Conservation (phyloP, 805 yeast genomes). For the Kodamaea neixiangensis region DNA sequence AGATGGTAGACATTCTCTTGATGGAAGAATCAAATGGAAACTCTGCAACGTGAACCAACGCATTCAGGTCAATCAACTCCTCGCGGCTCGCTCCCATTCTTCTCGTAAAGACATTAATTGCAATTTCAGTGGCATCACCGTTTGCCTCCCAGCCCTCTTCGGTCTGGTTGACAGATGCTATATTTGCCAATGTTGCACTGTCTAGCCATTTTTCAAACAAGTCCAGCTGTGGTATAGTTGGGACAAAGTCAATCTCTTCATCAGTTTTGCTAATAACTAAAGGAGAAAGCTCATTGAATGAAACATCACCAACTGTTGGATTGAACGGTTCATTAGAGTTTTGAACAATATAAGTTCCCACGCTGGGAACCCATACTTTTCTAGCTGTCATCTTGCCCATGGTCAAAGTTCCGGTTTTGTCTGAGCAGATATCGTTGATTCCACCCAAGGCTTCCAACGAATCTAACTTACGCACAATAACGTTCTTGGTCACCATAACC, state of each 20-base stretch:
- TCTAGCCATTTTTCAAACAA: constrained; percentile 26
- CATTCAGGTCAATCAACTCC: constrained; percentile 15
- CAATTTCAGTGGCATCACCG: constrained; percentile 41
- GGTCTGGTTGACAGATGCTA: constrained; percentile 39
- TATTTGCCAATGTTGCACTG: constrained; percentile 41
- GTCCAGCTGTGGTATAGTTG: constrained; percentile 20
- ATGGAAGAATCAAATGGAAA: constrained; percentile 36
- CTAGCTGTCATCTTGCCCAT: constrained; percentile 42
- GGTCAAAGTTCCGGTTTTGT: constrained; percentile 62
- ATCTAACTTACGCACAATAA: constrained; percentile 39
- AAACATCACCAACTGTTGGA: constrained; percentile 44
- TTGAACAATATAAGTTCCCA: constrained; percentile 35
- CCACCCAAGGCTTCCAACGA: constrained; percentile 43
- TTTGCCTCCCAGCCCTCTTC: constrained; percentile 40
- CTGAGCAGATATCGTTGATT: constrained; percentile 76
- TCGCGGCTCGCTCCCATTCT: constrained; percentile 26
- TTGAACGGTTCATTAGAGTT: constrained; percentile 36
- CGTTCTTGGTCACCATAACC: constrained; percentile 37
- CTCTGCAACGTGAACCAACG: constrained; percentile 26
- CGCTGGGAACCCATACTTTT: constrained; percentile 37
- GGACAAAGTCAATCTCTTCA: constrained; percentile 42
- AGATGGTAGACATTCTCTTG: constrained; percentile 34
- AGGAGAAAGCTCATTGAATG: constrained; percentile 31
- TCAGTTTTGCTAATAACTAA: constrained; percentile 28
- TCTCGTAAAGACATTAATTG: constrained; percentile 34